These are phyloP conservation scores for Tremella yokohamensis DNA, from an alignment of 768 basidiomycete genomes.

Conservation along the genomic window DNA sequence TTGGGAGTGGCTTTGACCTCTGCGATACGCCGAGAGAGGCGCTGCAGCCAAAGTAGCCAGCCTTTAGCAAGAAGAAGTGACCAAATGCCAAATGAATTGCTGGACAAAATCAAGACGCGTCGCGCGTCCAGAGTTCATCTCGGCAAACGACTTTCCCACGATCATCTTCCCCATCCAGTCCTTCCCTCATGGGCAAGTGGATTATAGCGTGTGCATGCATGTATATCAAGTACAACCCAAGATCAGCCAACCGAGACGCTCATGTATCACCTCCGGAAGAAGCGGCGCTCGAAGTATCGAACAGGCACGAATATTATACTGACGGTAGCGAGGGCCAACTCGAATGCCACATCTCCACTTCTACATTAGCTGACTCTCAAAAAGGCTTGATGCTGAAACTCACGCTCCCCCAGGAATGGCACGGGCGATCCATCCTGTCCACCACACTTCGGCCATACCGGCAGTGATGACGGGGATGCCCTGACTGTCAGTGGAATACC, in stretches of 20 bases:
- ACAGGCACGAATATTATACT: slow-evolving; percentile 31
- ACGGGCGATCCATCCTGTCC: slow-evolving; percentile 46
- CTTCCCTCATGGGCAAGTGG: too few species aligned
- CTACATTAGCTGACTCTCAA: neutral
- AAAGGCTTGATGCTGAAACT: slow-evolving; percentile 14
- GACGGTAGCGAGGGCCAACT: slow-evolving; percentile 34
- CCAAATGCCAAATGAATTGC: too few species aligned
- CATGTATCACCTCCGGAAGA: slow-evolving; percentile 28
- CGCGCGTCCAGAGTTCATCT: too few species aligned
- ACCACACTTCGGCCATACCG: slow-evolving; percentile 46
- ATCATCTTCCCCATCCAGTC: too few species aligned
- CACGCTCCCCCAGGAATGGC: slow-evolving; percentile 33
- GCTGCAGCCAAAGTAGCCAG: too few species aligned
- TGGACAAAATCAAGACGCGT: too few species aligned
- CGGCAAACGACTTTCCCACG: too few species aligned
- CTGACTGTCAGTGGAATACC: slow-evolving; percentile 11
- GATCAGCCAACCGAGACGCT: neutral
- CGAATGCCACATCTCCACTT: slow-evolving; percentile 45
- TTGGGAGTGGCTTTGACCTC: too few species aligned
- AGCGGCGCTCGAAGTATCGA: slow-evolving; percentile 37
- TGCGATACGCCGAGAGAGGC: too few species aligned
- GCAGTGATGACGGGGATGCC: slow-evolving; percentile 40
- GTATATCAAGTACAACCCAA: too few species aligned
- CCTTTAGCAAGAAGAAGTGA: too few species aligned
- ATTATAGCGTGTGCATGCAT: too few species aligned